Base-by-base conservation (phyloP, 2,329 filamentous ascomycete species). In the Arthrobotrys pseudoclavata region DNA sequence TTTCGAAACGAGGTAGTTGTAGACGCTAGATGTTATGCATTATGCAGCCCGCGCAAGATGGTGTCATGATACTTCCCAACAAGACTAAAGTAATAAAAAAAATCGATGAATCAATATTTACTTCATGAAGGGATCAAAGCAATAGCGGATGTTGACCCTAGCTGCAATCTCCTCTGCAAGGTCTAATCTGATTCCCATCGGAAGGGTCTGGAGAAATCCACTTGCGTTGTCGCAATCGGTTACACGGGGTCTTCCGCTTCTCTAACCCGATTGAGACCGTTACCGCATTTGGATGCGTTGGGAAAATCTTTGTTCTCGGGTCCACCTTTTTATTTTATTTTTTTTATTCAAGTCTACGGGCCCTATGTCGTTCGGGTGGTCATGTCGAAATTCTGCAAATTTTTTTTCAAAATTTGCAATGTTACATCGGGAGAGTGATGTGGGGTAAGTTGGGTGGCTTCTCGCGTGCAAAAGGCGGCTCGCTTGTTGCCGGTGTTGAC, bases 201-300 rank as follows among this genome's bases (percentile, higher is more conserved):
- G 52, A 57, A 57, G 22, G 31, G 18, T 34, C 55, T 60, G 55
- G 55, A 42, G 55, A 42, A 22, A 60, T 24, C 55, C 55, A 60
- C 9, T 15, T 31, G 50, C 6, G 50, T 53, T 42, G 34, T 42
- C 10, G 52, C 22, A 26, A 20, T 42, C 22, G 34, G 55, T 42
- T 60, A 60, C 55, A 60, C 55, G 55, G 55, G 18, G 31, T 24
- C 34, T 60, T 60, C 55, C 55, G 55, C 4, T 26, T 26, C 12
- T 10, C 55, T 42, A 40, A 60, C 55, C 55, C 34, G 55, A 60
- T 60, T 34, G 12, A 60, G 55, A 31, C 55, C 55, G 34, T 60
- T 60, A 60, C 55, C 55, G 55, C 34, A 60, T 60, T 60, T 24
- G 55, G 55, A 42, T 42, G 55, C 22, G 55, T 60, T 60, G 55